Conservation (phyloP, 306 rosid species). For the Lotus japonicus region DNA sequence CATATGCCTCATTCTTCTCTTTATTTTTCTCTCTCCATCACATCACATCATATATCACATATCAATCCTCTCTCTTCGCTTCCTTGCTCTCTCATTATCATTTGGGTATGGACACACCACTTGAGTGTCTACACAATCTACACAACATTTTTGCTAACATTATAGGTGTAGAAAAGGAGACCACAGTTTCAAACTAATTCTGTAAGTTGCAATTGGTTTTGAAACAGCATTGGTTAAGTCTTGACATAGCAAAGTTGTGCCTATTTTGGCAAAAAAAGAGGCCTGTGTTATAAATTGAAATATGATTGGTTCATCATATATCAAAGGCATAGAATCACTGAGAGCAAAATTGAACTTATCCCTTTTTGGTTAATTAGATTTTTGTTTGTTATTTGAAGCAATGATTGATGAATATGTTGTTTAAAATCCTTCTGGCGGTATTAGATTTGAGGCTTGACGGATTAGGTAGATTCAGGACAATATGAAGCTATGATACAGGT, state of each 20-base stretch:
- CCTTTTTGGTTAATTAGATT: neutral
- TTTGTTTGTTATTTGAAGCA: neutral
- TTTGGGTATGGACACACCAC: too few species aligned
- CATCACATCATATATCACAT: too few species aligned
- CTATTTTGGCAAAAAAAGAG: neutral
- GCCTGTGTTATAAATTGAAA: neutral
- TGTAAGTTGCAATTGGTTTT: neutral
- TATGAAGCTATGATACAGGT: neutral
- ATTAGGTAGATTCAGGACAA: neutral
- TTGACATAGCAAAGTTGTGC: neutral
- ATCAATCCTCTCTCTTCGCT: too few species aligned
- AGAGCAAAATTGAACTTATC: neutral
- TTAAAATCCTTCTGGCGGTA: neutral
- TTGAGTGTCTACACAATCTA: too few species aligned
- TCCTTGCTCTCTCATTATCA: too few species aligned
- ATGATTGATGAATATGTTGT: neutral
- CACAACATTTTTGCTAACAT: neutral
- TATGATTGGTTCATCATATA: neutral
- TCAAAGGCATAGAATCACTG: neutral
- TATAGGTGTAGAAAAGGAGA: neutral
- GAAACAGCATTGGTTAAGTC: neutral
- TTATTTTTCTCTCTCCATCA: too few species aligned
- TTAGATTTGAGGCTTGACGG: neutral
- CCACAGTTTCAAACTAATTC: neutral
- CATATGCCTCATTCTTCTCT: too few species aligned